These are phyloP conservation scores for Fusarium praegraminearum DNA, from an alignment of 2,329 filamentous ascomycete species.

Conservation along the genomic window DNA sequence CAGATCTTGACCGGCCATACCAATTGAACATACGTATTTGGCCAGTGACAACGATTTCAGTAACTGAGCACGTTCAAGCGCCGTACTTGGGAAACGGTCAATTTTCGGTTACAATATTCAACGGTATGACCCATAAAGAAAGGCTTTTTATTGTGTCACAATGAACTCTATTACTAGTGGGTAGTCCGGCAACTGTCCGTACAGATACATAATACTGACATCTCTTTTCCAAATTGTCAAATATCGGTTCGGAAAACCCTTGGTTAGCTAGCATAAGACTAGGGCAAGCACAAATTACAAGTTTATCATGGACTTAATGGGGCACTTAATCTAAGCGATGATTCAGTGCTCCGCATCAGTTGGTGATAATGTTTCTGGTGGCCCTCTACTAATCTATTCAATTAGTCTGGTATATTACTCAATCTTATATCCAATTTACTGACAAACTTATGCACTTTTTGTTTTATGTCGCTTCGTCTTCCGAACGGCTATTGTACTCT, in stretches of 20 bases:
- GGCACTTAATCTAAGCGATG: neutral
- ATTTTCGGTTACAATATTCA: neutral
- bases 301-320: neutral
- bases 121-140: conserved; percentile 1
- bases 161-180: neutral
- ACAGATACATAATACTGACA: neutral
- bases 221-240: neutral
- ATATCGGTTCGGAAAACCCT: neutral
- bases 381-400: neutral
- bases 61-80: neutral
- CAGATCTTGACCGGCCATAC: neutral
- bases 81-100: neutral
- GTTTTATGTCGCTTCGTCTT: neutral
- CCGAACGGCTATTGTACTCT: neutral
- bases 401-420: neutral
- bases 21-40: neutral
- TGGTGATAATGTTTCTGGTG: neutral
- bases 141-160: neutral
- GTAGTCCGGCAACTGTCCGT: too few species aligned
- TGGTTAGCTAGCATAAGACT: neutral
- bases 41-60: neutral
- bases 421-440: neutral
- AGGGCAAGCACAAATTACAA: neutral
- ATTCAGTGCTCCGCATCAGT: neutral
- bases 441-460: neutral